These are phyloP conservation scores for Sporothrix humicola DNA, from an alignment of 2,329 filamentous ascomycete species.

Conservation along the genomic window DNA sequence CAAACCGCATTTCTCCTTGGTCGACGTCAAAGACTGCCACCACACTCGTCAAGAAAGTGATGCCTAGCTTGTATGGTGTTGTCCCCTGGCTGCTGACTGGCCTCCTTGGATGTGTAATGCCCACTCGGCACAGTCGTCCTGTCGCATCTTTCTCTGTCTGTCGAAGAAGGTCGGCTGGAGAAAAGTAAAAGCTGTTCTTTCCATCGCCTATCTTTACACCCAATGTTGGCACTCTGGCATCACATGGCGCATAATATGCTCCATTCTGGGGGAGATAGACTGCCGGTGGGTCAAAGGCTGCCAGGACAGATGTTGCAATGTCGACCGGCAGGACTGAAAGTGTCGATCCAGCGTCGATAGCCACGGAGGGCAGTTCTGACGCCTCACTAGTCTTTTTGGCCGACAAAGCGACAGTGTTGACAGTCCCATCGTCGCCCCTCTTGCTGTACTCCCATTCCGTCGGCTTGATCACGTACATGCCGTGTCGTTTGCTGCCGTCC, in stretches of 20 bases:
- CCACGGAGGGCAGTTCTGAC: background rate
- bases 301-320: background rate
- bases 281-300: background rate
- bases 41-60: background rate
- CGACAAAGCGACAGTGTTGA: background rate
- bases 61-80: background rate
- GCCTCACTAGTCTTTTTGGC: no score
- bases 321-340: background rate
- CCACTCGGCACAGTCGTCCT: background rate
- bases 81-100: background rate
- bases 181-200: background rate
- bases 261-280: background rate
- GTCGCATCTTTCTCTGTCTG: background rate
- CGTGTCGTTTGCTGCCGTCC: background rate
- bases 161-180: background rate
- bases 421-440: background rate
- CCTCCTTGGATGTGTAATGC: background rate
- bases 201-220: background rate
- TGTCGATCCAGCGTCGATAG: background rate
- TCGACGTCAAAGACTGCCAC: slow-evolving; percentile 4
- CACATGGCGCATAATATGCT: background rate
- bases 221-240: background rate
- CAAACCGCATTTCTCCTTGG: background rate
- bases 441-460: background rate
- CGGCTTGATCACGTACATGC: background rate